phyloP scores from a whole-genome alignment of 2,329 filamentous ascomycete species.

The Trichoderma cornu-damae region DNA sequence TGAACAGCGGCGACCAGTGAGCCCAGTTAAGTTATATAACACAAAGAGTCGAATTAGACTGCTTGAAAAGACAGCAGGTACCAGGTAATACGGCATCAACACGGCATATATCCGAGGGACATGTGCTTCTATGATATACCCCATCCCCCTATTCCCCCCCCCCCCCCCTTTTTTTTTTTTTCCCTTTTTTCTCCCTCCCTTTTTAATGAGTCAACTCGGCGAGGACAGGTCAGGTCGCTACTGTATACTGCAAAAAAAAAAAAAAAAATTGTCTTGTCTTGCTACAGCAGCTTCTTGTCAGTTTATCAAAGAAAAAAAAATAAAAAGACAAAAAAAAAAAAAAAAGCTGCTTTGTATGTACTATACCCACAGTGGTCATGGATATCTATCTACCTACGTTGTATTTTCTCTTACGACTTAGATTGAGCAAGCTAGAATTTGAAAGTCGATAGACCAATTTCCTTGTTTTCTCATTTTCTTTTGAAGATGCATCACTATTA shows the following conservation, averaged over 20 bases:
- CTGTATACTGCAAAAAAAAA: conserved; percentile 10
- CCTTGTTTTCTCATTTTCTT: background rate
- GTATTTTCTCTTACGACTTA: conserved; percentile 11
- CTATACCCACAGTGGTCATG: conserved; percentile 18
- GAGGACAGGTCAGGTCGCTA: background rate
- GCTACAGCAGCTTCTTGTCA: background rate
- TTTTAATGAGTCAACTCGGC: background rate
- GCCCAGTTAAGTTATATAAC: background rate
- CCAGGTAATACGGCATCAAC: conserved; percentile 8
- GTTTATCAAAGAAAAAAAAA: conserved; percentile 7
- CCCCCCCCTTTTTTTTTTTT: background rate
- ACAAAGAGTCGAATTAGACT: background rate
- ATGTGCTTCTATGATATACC: background rate
- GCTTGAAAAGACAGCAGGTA: background rate
- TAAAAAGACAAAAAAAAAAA: conserved; percentile 4
- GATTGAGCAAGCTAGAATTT: conserved; percentile 16
- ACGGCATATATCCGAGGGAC: background rate
- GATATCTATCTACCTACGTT: conserved; percentile 16
- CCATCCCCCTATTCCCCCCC: background rate
- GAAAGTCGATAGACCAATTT: conserved; percentile 3
- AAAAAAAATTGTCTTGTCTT: background rate
- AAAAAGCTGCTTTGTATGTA: conserved; percentile 2
- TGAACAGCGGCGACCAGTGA: background rate
- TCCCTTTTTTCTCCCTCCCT: background rate
- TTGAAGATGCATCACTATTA: background rate